Base-by-base conservation (phyloP, 2,329 filamentous ascomycete species). In the Aspergillus spinulosporus region DNA sequence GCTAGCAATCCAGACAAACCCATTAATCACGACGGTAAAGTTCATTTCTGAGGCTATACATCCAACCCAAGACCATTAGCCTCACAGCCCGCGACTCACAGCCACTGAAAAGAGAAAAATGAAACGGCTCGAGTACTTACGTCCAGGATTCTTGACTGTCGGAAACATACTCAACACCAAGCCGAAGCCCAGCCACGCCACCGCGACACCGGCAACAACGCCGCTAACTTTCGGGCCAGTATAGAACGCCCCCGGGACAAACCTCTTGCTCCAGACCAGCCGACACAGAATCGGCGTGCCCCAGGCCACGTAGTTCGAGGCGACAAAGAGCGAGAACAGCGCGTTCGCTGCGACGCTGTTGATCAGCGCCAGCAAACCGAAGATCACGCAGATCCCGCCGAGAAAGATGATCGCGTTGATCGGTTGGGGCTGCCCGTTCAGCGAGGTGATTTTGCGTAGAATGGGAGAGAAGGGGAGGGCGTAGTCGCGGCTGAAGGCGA, bases 401-500 rank as follows among this genome's bases (percentile, higher is more conserved):
- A 81, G 80, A 9, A 80, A 82, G 75, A 81, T 81, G 58, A 85
- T 75, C 3, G 81, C 77, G 34, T 82, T 79, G 7, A 85, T 73
- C 0, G 84, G 84, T 51, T 85, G 85, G 62, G 80, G 83, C 9
- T 36, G 12, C 2, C 79, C 80, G 42, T 85, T 77, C 1, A 73
- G 74, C 57, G 77, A 78, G 60, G 78, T 82, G 64, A 86, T 82
- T 5, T 78, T 76, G 32, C 82, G 76, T 69, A 86, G 83, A 69
- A 82, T 84, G 4, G 59, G 68, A 1, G 81, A 84, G 66, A 86
- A 85, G 0, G 84, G 84, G 1, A 87, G 74, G 1, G 83, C 84
- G 1, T 82, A 83, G 62, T 87, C 84, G 26, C 84, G 79, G 6
- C 82, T 82, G 66, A 87, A 87, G 0, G 84, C 84, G 84, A 84